These are phyloP conservation scores for Pleomassaria siparia DNA, from an alignment of 2,329 filamentous ascomycete genomes.

Conservation along the genomic window DNA sequence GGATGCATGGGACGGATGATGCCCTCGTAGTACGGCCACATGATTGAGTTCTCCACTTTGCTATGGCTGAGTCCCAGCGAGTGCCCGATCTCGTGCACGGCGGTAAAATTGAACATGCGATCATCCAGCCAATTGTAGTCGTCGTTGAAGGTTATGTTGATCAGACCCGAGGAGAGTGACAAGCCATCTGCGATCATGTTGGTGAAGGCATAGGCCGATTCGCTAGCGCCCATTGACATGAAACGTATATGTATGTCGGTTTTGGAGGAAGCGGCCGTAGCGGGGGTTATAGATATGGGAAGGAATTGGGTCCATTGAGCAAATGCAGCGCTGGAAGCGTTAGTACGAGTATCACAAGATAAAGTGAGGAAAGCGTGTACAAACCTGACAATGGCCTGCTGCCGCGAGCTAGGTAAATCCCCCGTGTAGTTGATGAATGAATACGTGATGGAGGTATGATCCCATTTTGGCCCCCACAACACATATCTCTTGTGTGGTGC, in stretches of 20 bases:
- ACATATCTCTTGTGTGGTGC: conserved; percentile 22
- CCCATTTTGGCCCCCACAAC: conserved; percentile 33
- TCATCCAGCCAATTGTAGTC: conserved; percentile 31
- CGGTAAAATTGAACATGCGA: conserved; percentile 29
- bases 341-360: not conserved
- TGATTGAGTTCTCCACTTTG: conserved; percentile 29
- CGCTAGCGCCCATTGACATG: conserved; percentile 19
- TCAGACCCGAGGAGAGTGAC: conserved; percentile 21
- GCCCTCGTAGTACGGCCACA: conserved; percentile 33
- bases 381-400: conserved; percentile 26
- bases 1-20: conserved; percentile 23
- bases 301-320: conserved; percentile 25
- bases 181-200: conserved; percentile 28
- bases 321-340: conserved; percentile 23
- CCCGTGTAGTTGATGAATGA: conserved; percentile 27
- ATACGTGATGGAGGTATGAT: conserved; percentile 28
- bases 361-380: conserved; percentile 2
- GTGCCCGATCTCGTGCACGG: conserved; percentile 32
- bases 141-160: conserved; percentile 35
- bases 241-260: conserved; percentile 31
- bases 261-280: conserved; percentile 12
- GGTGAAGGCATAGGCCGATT: conserved; percentile 26
- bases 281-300: conserved; percentile 21
- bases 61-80: conserved; percentile 31
- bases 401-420: conserved; percentile 20